A percentile compares a stretch with the other conserved stretches of the same genome.
Conservation (phyloP, 371 early-diverging fungal species). For the Haplosporangium sp. region DNA sequence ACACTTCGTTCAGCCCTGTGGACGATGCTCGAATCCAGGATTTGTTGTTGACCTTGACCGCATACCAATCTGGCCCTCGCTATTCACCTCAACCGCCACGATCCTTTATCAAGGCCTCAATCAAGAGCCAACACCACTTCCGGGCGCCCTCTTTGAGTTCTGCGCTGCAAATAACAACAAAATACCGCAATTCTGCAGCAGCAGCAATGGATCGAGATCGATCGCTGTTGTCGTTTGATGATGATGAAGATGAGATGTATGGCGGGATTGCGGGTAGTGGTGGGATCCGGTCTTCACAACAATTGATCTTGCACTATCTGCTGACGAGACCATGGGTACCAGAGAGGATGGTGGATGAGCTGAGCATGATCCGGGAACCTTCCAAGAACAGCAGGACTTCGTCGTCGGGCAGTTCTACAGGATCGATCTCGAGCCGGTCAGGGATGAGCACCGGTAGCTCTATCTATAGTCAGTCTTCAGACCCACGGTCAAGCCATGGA, state of each 20-base stretch:
- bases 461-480: slow-evolving; percentile 31
- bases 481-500: slow-evolving; percentile 43
- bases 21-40: slow-evolving; percentile 68
- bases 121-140: slow-evolving; percentile 60
- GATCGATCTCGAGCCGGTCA: slow-evolving; percentile 48
- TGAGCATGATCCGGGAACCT: slow-evolving; percentile 77
- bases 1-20: slow-evolving; percentile 44
- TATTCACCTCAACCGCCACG: slow-evolving; percentile 66
- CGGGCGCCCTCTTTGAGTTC: slow-evolving; percentile 60
- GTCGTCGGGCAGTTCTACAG: slow-evolving; percentile 31
- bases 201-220: slow-evolving; percentile 57
- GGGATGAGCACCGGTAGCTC: slow-evolving; percentile 28
- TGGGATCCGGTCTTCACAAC: slow-evolving; percentile 47
- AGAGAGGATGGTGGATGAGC: slow-evolving; percentile 81
- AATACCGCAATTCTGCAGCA: slow-evolving; percentile 56
- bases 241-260: slow-evolving; percentile 58
- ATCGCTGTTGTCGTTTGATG: slow-evolving; percentile 53
- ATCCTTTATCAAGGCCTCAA: slow-evolving; percentile 64
- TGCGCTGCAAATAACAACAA: slow-evolving; percentile 67
- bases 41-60: slow-evolving; percentile 61
- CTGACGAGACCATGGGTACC: slow-evolving; percentile 69
- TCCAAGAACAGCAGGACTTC: slow-evolving; percentile 57
- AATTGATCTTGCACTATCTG: slow-evolving; percentile 76
- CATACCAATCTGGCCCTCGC: slow-evolving; percentile 72
- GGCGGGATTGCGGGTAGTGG: slow-evolving; percentile 10